These are phyloP conservation scores for Psidium guajava DNA, from an alignment of 345 rosid genomes.

Conservation along the genomic window DNA sequence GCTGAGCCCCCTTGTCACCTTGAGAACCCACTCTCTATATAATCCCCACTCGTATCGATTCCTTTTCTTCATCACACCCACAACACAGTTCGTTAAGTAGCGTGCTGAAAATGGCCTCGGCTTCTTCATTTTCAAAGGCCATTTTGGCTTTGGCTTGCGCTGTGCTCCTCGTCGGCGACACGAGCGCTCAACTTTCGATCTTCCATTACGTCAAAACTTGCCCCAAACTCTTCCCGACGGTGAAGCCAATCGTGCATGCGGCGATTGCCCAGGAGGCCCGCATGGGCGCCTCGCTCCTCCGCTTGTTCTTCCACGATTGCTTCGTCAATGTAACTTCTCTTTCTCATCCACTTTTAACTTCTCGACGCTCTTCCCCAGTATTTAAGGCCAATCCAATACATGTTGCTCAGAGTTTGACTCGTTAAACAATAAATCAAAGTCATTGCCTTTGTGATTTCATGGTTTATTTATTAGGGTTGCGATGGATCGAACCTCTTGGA, in stretches of 20 bases:
- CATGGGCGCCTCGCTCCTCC: slow-evolving; percentile 75
- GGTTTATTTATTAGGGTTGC: slow-evolving; percentile 28
- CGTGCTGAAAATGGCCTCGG: slow-evolving; percentile 11
- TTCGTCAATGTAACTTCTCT: slow-evolving; percentile 59
- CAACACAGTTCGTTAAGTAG: not conserved
- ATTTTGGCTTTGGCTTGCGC: slow-evolving; percentile 20
- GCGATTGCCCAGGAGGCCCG: slow-evolving; percentile 50
- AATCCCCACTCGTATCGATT: not conserved
- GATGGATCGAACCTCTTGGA: slow-evolving; percentile 44
- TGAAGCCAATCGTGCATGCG: slow-evolving; percentile 31
- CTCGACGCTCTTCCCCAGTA: not conserved
- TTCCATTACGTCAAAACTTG: slow-evolving; percentile 58
- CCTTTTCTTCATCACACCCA: not conserved
- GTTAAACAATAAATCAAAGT: not conserved
- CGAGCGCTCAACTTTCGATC: slow-evolving; percentile 61
- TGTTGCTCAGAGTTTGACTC: not conserved
- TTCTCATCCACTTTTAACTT: not conserved
- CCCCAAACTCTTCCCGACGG: slow-evolving; percentile 38
- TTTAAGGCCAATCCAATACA: not conserved
- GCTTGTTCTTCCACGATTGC: slow-evolving; percentile 88
- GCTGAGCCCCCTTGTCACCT: slow-evolving; percentile 6
- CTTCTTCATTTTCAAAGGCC: slow-evolving; percentile 5
- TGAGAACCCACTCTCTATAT: not conserved
- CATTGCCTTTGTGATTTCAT: not conserved
- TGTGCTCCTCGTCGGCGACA: slow-evolving; percentile 9